Base-by-base conservation (phyloP, 2,329 filamentous ascomycete genomes). In the Xylaria sp. region DNA sequence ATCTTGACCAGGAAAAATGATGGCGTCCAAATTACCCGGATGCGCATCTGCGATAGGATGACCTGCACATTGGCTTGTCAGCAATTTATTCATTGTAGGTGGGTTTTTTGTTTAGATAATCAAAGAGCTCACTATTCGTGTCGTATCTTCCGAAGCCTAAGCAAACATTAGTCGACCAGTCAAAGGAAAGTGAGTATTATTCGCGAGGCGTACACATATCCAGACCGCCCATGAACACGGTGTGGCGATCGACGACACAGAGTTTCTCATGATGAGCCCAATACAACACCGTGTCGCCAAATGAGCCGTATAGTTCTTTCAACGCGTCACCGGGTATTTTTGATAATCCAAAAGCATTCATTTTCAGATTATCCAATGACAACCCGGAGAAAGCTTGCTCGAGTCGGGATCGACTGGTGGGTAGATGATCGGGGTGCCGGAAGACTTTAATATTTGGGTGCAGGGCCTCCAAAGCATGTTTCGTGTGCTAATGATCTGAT, bases 231-330 rank as follows among this genome's bases (percentile, higher is more conserved):
- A 97, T 97, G 78, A 98, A 97, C 1, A 91, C 94, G 65, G 91
- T 84, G 10, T 85, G 85, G n/a, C 91, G 89, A 78, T 98, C 94
- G 18, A 98, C 83, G 1, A 97, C 78, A 74, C 93, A 93, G 0
- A 97, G 87, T 81, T 98, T 98, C 82, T 98, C 94, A 75, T 97
- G 94, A 75, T 97, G 94, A 2, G 94, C 93, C 94, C 94, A 97
- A 81, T 93, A 97, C 0, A 97, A 82, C 12, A 97, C 91, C 1
- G 94, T 89, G 73, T 92, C 94, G 39, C 94, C 92, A 41, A 89
- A 89, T 59, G 92, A 91, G 63, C 94, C 94, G 76, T 97, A 97
- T 0, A 97, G 81, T 0, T 90, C 89, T 78, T 94, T 92, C 58
- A 97, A 78, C 1, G 91, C 88, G 76, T 96, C 92, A 28, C 86